Conservation (phyloP, 805 yeast species). For the Cyberlindnera petersonii region DNA sequence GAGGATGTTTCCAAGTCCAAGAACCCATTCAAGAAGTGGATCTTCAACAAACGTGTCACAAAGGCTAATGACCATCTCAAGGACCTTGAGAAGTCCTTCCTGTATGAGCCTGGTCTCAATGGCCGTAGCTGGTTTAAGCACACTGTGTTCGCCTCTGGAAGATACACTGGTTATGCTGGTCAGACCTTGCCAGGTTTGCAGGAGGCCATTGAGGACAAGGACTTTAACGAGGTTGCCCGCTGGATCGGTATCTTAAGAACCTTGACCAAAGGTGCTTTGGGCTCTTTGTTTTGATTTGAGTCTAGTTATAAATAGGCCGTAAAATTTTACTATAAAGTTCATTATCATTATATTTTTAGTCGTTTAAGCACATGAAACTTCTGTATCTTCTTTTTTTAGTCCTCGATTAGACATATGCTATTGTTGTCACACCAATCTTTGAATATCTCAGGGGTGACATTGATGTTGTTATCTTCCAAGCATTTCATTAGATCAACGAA, state of each 20-base stretch:
- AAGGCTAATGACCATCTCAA: slow-evolving; percentile 35
- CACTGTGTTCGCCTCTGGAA: slow-evolving; percentile 48
- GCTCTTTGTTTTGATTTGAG: not conserved
- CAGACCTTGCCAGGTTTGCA: slow-evolving; percentile 49
- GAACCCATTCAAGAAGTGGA: slow-evolving; percentile 31
- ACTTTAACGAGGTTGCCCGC: slow-evolving; percentile 30
- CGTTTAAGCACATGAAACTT: no score
- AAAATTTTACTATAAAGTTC: not conserved
- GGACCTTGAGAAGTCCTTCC: slow-evolving; percentile 42
- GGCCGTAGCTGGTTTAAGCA: slow-evolving; percentile 53
- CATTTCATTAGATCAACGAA: slow-evolving; percentile 4
- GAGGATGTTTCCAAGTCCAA: slow-evolving; percentile 25
- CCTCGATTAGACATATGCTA: slow-evolving; percentile 23
- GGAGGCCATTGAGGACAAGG: slow-evolving; percentile 49
- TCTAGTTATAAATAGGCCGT: not conserved
- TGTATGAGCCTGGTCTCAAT: slow-evolving; percentile 42
- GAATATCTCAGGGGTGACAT: slow-evolving; percentile 12
- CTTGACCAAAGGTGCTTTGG: slow-evolving; percentile 10
- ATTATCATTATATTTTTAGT: not conserved
- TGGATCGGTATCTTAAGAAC: slow-evolving; percentile 27
- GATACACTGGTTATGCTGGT: slow-evolving; percentile 55
- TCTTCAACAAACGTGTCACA: slow-evolving; percentile 26
- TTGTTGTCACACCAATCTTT: slow-evolving; percentile 27
- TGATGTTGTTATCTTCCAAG: slow-evolving; percentile 9
- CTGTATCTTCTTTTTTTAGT: no score